Evolutionary conservation across 2,329 filamentous ascomycete species (phyloP), one percentile per base, ranked within the genome.

Genomic region (Aurifilum marmelostoma): DNA sequence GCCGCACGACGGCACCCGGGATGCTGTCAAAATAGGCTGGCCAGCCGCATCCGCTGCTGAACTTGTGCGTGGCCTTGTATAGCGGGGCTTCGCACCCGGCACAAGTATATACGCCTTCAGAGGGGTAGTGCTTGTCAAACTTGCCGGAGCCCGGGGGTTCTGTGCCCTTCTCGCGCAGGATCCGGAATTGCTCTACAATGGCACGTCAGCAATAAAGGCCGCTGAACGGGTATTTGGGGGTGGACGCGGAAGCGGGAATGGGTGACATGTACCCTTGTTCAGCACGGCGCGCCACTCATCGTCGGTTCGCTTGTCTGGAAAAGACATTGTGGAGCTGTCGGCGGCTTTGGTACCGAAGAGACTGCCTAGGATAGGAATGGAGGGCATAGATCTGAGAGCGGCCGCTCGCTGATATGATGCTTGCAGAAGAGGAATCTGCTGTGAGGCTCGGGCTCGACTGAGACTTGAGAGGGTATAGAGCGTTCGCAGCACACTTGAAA

Each of bases 1-100:
- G 91, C 71, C 95, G 86, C 47, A 88, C 92, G 16, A 99, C 93
- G 0, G 95, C 95, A 2, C 94, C 94, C 0, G 96, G 95, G 65
- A 99, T 88, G 73, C 91, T 95, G 80, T 99, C 96, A 78, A 95
- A 99, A 82, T 98, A 99, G 16, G 96, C 96, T 0, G 96, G 96
- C 96, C 96, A 99, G 71, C 96, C 96, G 80, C 96, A 99, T 56
- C 94, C 93, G 24, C 92, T 97, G 80, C 92, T 92, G 87, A 99
- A 99, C 80, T 99, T 99, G 82, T 97, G 94, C 72, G 87, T 87
- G 37, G 96, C 94, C 79, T 90, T 95, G 87, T 99, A 99, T 24
- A 99, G 88, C 6, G 96, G 94, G 9, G 94, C 87, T 37, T 90
- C 80, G 84, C 96, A 99, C 65, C 88, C 96, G 24, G 92, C 92